Conservation (phyloP, 257 asterid species). For the Solanum megistacrolobum region DNA sequence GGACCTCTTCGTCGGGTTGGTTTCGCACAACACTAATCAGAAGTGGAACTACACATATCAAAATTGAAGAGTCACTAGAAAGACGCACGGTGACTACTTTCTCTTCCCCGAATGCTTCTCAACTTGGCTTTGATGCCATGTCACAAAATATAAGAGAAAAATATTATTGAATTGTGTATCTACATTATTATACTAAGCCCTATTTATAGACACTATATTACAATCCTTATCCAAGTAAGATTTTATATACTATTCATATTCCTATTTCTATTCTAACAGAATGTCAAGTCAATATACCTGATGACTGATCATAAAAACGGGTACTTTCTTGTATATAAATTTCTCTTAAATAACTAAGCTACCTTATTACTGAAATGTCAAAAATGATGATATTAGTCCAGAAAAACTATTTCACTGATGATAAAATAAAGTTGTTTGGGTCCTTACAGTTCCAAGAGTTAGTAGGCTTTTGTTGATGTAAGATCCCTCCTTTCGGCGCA, state of each 20-base stretch:
- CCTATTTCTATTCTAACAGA: background rate
- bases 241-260: background rate
- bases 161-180: background rate
- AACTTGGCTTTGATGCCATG: background rate
- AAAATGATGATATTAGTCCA: background rate
- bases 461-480: constrained; percentile 94
- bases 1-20: background rate
- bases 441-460: constrained; percentile 99
- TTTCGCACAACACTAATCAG: background rate
- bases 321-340: background rate
- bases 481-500: constrained; percentile 95
- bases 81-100: background rate
- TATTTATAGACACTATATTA: background rate
- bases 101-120: background rate
- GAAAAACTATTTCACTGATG: constrained; percentile 12
- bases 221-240: background rate
- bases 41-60: background rate
- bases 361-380: background rate
- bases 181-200: background rate
- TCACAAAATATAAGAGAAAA: background rate
- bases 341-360: background rate
- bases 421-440: constrained; percentile 23
- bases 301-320: background rate
- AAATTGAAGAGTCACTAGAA: background rate
- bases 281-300: background rate